A percentile compares a stretch with the other conserved stretches of the same genome.
phyloP scores from a whole-genome alignment of 805 yeast species.

The Ogataea minuta region DNA sequence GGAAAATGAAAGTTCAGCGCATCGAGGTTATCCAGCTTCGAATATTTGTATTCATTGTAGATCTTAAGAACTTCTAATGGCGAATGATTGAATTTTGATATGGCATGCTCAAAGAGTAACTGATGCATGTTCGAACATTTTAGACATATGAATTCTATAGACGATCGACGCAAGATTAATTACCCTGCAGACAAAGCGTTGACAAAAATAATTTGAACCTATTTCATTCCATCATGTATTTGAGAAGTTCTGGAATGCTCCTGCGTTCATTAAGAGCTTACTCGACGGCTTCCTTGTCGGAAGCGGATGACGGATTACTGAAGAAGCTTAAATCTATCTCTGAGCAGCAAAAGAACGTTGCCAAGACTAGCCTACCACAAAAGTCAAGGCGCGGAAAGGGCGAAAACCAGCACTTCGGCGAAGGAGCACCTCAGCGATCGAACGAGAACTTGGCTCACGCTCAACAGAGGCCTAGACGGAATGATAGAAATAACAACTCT shows the following conservation, averaged over 20 bases:
- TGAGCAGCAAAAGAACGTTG: background rate
- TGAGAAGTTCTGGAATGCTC: conserved; percentile 1
- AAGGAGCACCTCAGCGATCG: too few species aligned
- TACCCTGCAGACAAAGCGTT: conserved; percentile 8
- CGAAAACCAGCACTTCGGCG: too few species aligned
- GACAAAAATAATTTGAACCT: conserved; percentile 6
- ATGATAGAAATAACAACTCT: too few species aligned
- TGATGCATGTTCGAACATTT: conserved; percentile 20
- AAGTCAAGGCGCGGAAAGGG: too few species aligned
- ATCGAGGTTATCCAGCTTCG: conserved; percentile 22
- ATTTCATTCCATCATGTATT: conserved; percentile 3
- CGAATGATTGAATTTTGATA: conserved; percentile 10
- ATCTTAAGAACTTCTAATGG: conserved; percentile 23
- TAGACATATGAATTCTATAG: background rate
- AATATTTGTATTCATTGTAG: conserved; percentile 28
- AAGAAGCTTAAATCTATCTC: too few species aligned
- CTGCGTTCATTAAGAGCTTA: conserved; percentile 3
- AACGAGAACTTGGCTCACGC: too few species aligned
- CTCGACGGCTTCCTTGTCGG: background rate
- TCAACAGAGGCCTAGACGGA: too few species aligned
- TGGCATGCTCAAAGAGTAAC: conserved; percentile 23
- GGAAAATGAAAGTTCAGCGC: conserved; percentile 35
- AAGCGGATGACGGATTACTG: too few species aligned
- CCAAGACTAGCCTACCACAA: background rate
- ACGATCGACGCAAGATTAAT: conserved; percentile 10